phyloP scores from a whole-genome alignment of 176 grass and related monocot species.

The Musa schizocarpa region DNA sequence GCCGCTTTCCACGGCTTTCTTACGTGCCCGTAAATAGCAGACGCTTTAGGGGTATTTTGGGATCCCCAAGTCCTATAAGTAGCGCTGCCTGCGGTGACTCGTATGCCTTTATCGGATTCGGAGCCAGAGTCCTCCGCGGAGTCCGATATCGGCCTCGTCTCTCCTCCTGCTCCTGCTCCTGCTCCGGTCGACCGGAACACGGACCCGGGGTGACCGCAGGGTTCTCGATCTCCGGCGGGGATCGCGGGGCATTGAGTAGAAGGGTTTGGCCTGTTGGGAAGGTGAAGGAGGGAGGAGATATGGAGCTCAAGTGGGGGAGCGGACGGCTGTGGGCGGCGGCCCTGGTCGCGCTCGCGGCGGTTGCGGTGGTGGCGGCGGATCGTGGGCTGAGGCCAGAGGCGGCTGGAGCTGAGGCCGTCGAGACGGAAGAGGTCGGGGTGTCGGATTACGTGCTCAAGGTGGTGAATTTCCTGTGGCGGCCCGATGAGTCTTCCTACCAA shows the following conservation, averaged over 20 bases:
- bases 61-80: neutral
- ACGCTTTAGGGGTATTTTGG: neutral
- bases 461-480: conserved; percentile 36
- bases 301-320: neutral
- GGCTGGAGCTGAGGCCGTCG: neutral
- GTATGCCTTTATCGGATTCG: neutral
- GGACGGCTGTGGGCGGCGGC: neutral
- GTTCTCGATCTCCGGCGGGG: neutral
- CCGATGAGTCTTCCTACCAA: conserved; percentile 17
- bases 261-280: neutral
- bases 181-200: neutral
- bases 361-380: neutral
- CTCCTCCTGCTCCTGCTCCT: neutral
- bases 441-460: conserved; percentile 31
- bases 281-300: neutral
- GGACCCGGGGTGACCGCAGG: neutral
- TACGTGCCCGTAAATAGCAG: neutral
- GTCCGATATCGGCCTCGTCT: neutral
- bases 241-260: neutral
- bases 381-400: neutral
- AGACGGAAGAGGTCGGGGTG: neutral
- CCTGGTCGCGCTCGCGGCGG: neutral
- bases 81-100: neutral
- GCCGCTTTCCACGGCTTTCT: neutral
- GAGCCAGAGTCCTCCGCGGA: neutral